Conservation (phyloP, 83 land plant genomes). For the Thuja plicata region DNA sequence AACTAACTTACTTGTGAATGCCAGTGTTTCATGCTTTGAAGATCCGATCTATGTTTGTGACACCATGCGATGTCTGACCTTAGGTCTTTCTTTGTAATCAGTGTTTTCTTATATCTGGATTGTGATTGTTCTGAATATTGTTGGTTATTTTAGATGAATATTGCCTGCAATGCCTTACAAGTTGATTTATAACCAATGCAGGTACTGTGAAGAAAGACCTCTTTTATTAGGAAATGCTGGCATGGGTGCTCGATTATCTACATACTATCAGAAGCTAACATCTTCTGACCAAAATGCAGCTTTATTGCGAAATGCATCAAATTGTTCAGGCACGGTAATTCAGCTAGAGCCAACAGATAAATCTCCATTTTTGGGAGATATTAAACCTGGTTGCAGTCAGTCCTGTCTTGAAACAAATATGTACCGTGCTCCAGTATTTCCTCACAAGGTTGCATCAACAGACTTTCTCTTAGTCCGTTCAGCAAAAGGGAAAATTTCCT, state of each 20-base stretch:
- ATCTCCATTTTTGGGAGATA: conserved; percentile 96
- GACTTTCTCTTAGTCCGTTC: conserved; percentile 96
- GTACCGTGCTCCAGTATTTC: conserved; percentile 92
- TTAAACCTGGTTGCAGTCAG: conserved; percentile 87
- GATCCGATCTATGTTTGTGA: neutral
- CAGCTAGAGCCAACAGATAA: conserved; percentile 90
- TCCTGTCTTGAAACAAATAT: conserved; percentile 95
- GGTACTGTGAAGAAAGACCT: conserved; percentile 99
- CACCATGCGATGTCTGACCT: neutral
- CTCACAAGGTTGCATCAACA: conserved; percentile 74
- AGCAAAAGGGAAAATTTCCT: conserved; percentile 91
- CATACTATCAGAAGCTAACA: conserved; percentile 83
- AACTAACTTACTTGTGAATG: neutral
- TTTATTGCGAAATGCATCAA: conserved; percentile 49
- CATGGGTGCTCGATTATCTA: conserved; percentile 95
- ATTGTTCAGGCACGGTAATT: conserved; percentile 60
- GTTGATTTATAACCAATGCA: conserved; percentile 10
- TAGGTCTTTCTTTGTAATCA: neutral
- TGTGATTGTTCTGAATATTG: neutral
- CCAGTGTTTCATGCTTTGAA: neutral
- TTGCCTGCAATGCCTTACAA: neutral
- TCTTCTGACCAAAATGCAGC: conserved; percentile 81
- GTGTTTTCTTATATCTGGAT: neutral
- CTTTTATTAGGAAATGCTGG: conserved; percentile 89
- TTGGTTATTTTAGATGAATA: neutral